Evolutionary conservation across 306 rosid species (phyloP).

Genomic region (Bauhinia variegata): DNA sequence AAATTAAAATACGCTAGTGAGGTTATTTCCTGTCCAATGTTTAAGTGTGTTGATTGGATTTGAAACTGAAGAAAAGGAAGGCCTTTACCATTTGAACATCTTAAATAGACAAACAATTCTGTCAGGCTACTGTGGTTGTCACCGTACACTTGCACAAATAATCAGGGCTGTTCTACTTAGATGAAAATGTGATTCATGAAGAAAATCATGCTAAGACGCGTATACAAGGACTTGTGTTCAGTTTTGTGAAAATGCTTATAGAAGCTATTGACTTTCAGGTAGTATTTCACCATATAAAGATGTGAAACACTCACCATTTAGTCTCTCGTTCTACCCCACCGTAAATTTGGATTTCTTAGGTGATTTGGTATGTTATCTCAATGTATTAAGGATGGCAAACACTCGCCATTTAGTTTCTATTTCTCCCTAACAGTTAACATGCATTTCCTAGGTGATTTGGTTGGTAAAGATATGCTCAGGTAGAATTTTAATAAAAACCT

Average conservation of each 20-base stretch:
- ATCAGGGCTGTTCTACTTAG: slow-evolving; percentile 24
- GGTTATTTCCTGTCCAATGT: slow-evolving; percentile 7
- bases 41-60: slow-evolving; percentile 12
- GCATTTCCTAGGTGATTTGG: slow-evolving; percentile 44
- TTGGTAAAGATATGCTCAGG: slow-evolving; percentile 41
- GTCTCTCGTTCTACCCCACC: slow-evolving; percentile 34
- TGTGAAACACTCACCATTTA: slow-evolving; percentile 22
- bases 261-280: slow-evolving; percentile 28
- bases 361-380: slow-evolving; percentile 37
- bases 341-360: slow-evolving; percentile 41
- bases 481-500: slow-evolving; percentile 57
- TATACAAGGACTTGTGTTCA: slow-evolving; percentile 4
- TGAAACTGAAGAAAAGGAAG: slow-evolving; percentile 33
- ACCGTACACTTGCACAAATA: slow-evolving; percentile 23
- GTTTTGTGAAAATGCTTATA: slow-evolving; percentile 31
- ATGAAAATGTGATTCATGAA: slow-evolving; percentile 19
- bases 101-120: slow-evolving; percentile 24
- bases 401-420: slow-evolving; percentile 24
- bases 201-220: slow-evolving; percentile 22
- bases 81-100: slow-evolving; percentile 23
- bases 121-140: slow-evolving; percentile 20
- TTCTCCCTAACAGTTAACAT: slow-evolving; percentile 40
- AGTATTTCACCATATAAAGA: slow-evolving; percentile 33
- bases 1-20: not conserved
- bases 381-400: slow-evolving; percentile 31